phyloP scores from a whole-genome alignment of 2,329 filamentous ascomycete species.

The Raffaelea deltoideospora region DNA sequence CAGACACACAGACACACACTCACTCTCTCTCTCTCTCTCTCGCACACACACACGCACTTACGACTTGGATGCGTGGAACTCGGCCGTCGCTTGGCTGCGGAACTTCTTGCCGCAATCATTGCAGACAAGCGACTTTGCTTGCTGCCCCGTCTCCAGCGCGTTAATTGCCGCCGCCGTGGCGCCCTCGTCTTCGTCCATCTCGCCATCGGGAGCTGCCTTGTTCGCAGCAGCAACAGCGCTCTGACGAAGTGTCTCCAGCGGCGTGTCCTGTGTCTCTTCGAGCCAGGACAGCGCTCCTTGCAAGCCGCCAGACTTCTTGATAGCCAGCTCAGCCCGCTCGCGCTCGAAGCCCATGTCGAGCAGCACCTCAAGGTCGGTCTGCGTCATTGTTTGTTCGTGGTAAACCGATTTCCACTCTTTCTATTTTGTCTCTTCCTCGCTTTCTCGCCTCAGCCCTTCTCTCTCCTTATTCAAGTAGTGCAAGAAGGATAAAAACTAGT shows the following conservation, averaged over 20 bases:
- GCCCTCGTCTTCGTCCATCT: conserved; percentile 21
- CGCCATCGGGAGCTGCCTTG: conserved; percentile 17
- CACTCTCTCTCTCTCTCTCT: too few species aligned
- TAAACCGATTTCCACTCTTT: too few species aligned
- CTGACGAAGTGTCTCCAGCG: conserved; percentile 69
- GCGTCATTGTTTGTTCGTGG: too few species aligned
- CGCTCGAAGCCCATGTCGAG: conserved; percentile 71
- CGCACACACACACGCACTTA: conserved; percentile 21
- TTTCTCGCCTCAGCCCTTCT: too few species aligned
- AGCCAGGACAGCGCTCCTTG: conserved; percentile 90
- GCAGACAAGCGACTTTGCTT: conserved; percentile 72
- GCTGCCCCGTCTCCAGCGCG: conserved; percentile 53
- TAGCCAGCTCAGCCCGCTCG: conserved; percentile 65
- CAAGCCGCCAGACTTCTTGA: conserved; percentile 69
- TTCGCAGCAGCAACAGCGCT: background rate
- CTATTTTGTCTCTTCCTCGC: too few species aligned
- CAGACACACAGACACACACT: too few species aligned
- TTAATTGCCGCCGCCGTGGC: conserved; percentile 37
- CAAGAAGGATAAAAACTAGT: too few species aligned
- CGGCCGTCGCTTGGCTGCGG: conserved; percentile 62
- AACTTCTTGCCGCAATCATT: conserved; percentile 93
- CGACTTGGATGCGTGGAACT: conserved; percentile 84
- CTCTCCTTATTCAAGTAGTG: too few species aligned
- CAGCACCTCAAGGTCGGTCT: conserved; percentile 44
- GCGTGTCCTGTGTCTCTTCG: conserved; percentile 77